Evolutionary conservation across 148 eudicot genomes (phyloP), one percentile per base, ranked within the genome.

Genomic region (Polygonum aviculare): DNA sequence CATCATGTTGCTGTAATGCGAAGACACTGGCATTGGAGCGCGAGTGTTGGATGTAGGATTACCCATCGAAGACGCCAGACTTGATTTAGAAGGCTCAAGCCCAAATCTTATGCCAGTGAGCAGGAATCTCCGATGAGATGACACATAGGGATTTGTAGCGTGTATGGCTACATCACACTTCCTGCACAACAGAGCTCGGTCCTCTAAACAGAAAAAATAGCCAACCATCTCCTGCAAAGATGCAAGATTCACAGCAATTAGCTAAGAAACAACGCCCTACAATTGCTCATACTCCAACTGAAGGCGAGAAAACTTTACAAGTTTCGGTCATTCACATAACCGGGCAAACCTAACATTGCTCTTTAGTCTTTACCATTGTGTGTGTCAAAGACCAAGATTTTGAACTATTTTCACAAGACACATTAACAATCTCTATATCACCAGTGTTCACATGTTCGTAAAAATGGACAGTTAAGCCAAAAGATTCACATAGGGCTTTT

Each of bases 181-280:
- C 75, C 97, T 81, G 84, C 99, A 95, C 4, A 92, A 87, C 69
- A 95, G 80, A 77, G 99, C 99, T 72, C 99, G 82, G 74, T 92
- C 99, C 87, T 95, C 94, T 60, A 95, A 78, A 82, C 99, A 95
- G 78, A 95, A 95, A 89, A 95, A 90, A 79, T 92, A 95, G 48
- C 96, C 99, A 69, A 84, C 87, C 54, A 86, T 65, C 50, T 95
- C 99, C 99, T 95, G 97, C 81, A 87, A 59, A 74, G 39, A 50
- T n/a, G 75, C 77, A 81, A 85, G 89, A 41, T 86, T 86, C 54
- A 69, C 77, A 67, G 87, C 78, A 16, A 69, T 72, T 69, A 87
- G 80, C 22, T 59, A 59, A 59, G 33, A 26, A 59, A 59, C 9
- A 59, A 59, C 22, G 21, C 33, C 4, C 87, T 15, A 82, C 76